Conservation (phyloP, 441 rosid genomes). For the Jatropha multifida region DNA sequence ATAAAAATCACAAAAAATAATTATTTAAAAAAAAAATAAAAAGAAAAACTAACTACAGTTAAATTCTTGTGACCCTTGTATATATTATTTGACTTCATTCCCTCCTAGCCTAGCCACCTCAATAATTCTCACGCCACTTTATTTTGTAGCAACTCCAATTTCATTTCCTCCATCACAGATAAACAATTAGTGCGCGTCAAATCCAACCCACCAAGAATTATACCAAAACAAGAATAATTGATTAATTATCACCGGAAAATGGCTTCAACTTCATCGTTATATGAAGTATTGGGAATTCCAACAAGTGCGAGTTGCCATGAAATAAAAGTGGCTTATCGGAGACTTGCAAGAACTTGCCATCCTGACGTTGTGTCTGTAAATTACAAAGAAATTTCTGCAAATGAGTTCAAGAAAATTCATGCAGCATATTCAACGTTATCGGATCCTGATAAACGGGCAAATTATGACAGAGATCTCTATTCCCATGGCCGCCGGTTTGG, state of each 20-base stretch:
- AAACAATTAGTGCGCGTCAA: not conserved
- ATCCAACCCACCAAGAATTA: not conserved
- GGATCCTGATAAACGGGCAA: slow-evolving; percentile 45
- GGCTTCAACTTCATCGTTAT: slow-evolving; percentile 37
- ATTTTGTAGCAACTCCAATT: not conserved
- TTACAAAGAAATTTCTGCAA: slow-evolving; percentile 37
- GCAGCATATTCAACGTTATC: slow-evolving; percentile 50
- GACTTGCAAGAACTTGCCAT: slow-evolving; percentile 43
- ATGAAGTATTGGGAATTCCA: slow-evolving; percentile 45
- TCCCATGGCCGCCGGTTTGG: slow-evolving; percentile 4
- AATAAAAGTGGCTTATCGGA: slow-evolving; percentile 46
- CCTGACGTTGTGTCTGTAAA: slow-evolving; percentile 47
- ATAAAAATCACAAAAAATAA: too few species aligned
- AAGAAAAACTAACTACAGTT: too few species aligned
- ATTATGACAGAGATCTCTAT: slow-evolving; percentile 38
- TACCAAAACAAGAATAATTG: not conserved
- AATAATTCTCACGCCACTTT: not conserved
- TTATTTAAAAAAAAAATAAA: too few species aligned
- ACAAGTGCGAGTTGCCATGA: slow-evolving; percentile 35
- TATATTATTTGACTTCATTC: slow-evolving; percentile 6
- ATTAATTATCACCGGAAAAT: not conserved
- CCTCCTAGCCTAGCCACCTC: not conserved
- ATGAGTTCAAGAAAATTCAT: slow-evolving; percentile 42
- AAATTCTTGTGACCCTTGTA: not conserved
- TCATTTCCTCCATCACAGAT: not conserved